These are phyloP conservation scores for Dimocarpus longan DNA, from an alignment of 345 rosid species.

Conservation along the genomic window DNA sequence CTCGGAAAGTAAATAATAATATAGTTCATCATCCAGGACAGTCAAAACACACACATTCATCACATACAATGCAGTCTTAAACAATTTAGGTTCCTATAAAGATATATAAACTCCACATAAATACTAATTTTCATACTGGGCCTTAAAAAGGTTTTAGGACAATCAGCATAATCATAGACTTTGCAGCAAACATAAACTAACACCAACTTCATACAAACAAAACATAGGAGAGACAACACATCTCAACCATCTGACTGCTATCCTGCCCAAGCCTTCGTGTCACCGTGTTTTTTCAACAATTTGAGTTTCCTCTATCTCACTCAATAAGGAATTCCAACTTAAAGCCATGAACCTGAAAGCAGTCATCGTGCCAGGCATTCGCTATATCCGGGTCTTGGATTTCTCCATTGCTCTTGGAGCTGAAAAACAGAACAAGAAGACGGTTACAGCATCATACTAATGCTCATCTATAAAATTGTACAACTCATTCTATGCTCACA, in stretches of 20 bases:
- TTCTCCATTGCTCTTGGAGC: slow-evolving; percentile 71
- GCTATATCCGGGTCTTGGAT: slow-evolving; percentile 49
- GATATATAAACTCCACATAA: slow-evolving; percentile 16
- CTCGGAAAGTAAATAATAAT: background rate
- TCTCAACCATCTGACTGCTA: slow-evolving; percentile 8
- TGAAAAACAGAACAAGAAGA: slow-evolving; percentile 24
- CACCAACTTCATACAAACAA: slow-evolving; percentile 20
- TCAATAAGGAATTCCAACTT: background rate
- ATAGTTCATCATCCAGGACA: background rate
- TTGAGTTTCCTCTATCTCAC: slow-evolving; percentile 10
- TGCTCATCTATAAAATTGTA: background rate
- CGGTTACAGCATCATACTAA: background rate
- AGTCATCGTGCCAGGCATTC: background rate
- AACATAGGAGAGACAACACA: slow-evolving; percentile 5
- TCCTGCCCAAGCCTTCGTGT: slow-evolving; percentile 1
- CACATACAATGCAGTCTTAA: background rate
- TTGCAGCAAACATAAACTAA: slow-evolving; percentile 17
- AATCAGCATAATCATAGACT: slow-evolving; percentile 15
- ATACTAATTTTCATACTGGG: slow-evolving; percentile 9
- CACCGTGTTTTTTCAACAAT: background rate
- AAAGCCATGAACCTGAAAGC: background rate
- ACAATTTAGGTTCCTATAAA: slow-evolving; percentile 9
- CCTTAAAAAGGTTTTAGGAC: slow-evolving; percentile 15
- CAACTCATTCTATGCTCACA: background rate
- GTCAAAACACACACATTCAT: slow-evolving; percentile 3